Base-by-base conservation (phyloP, 108 stramenopile genomes). In the Pseudonitzschia pungens region DNA sequence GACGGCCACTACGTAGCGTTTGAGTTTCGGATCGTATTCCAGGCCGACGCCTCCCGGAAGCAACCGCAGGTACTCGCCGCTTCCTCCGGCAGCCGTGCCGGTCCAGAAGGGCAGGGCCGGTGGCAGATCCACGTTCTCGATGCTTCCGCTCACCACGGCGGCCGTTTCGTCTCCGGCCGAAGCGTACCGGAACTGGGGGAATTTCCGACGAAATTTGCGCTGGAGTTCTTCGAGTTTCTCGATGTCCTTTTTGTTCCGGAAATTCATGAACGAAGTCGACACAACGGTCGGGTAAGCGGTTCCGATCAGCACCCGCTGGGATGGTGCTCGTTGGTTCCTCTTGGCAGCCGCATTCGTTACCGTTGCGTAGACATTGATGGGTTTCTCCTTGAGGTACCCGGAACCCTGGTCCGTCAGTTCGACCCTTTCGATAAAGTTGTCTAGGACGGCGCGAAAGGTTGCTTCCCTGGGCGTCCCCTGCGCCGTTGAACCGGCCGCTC, bases 361-460 rank as follows among this genome's bases (percentile, higher is more conserved):
- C 36, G 36, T 18, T 18, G 45, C 45, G 18, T 48, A 48, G 6
- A 88, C 73, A 2, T 57, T 53, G 10, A 88, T 71, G 20, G 86
- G 83, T 42, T 83, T 83, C 55, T 86, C 82, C 40, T 81, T 73
- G 32, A 66, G 65, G 69, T 88, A 91, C 18, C 87, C 90, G 16
- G 40, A 40, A 15, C 90, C 87, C 33, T 80, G 83, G 80, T 86
- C 66, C 0, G 71, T 51, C 15, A 90, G 58, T 40, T 86, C 67
- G 50, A 87, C 83, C 8, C 77, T 65, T n/a, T 86, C 85, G 12
- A 87, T 68, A 12, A 1, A 2, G 18, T 48, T 4, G 18, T 48
- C 45, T 2, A 83, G 68, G 24, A 83, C 70, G 22, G 83, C 83
- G 20, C 65, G 65, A 31, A 81, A 82, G 27, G 29, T 57, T 36